Conservation (phyloP, 2,329 filamentous ascomycete genomes). For the Pseudopyricularia javanii region DNA sequence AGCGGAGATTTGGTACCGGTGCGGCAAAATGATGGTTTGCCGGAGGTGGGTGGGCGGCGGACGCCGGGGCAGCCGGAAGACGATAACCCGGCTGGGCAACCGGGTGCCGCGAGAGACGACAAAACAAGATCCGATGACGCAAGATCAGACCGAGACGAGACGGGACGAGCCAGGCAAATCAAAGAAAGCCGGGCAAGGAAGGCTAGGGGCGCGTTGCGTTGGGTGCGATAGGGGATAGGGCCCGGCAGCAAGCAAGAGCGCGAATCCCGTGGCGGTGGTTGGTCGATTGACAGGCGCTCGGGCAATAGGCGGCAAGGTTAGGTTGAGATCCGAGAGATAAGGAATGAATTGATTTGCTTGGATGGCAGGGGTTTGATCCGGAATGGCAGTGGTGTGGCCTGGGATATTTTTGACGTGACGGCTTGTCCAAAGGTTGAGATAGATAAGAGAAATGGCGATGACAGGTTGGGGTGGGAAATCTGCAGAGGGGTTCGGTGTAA, state of each 20-base stretch:
- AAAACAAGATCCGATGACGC: background rate
- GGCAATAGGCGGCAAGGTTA: constrained; percentile 3
- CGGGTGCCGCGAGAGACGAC: background rate
- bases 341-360: constrained; percentile 11
- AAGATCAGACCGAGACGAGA: background rate
- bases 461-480: constrained; percentile 23
- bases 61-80: background rate
- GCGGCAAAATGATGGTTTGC: background rate
- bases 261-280: constrained; percentile 23
- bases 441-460: constrained; percentile 24
- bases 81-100: background rate
- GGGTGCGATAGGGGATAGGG: too few species aligned
- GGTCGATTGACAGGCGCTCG: constrained; percentile 3
- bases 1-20: background rate
- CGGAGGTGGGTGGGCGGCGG: background rate
- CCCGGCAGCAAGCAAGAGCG: too few species aligned
- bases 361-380: constrained; percentile 5
- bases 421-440: constrained; percentile 17
- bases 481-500: constrained; percentile 22
- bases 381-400: constrained; percentile 11
- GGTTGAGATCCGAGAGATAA: constrained; percentile 17
- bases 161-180: background rate
- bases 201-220: too few species aligned
- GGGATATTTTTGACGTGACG: background rate
- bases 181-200: too few species aligned